These are phyloP conservation scores for Nicotiana obtusifolia DNA, from an alignment of 257 asterid species.

Conservation along the genomic window DNA sequence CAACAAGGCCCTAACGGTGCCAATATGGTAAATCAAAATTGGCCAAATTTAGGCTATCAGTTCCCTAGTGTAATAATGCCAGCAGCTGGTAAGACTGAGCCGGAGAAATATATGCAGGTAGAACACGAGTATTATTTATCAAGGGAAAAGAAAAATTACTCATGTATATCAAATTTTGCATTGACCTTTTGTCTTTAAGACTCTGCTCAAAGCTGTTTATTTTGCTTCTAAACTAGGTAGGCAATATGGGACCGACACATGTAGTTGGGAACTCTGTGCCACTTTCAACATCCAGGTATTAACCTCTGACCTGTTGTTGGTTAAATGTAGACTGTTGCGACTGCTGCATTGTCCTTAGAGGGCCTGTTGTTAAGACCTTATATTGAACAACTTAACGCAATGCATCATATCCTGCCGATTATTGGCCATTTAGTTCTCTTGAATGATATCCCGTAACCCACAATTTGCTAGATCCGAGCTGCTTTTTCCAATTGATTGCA, in stretches of 20 bases:
- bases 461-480: background rate
- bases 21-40: slow-evolving; percentile 52
- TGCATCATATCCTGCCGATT: background rate
- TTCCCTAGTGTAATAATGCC: slow-evolving; percentile 65
- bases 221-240: slow-evolving; percentile 47
- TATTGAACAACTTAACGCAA: background rate
- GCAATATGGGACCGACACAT: slow-evolving; percentile 44
- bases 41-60: slow-evolving; percentile 68
- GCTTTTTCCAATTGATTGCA: background rate
- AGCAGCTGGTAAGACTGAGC: slow-evolving; percentile 45
- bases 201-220: slow-evolving; percentile 8
- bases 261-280: slow-evolving; percentile 49
- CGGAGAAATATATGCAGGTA: slow-evolving; percentile 72
- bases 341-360: background rate
- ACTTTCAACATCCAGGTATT: slow-evolving; percentile 55
- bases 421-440: background rate
- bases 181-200: background rate
- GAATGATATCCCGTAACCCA: background rate
- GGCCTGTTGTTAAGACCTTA: background rate
- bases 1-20: slow-evolving; percentile 49
- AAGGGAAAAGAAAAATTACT: background rate
- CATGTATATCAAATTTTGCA: background rate
- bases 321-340: background rate
- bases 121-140: background rate
- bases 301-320: background rate